phyloP scores from a whole-genome alignment of 2,329 filamentous ascomycete genomes.

The Zasmidium angulare region DNA sequence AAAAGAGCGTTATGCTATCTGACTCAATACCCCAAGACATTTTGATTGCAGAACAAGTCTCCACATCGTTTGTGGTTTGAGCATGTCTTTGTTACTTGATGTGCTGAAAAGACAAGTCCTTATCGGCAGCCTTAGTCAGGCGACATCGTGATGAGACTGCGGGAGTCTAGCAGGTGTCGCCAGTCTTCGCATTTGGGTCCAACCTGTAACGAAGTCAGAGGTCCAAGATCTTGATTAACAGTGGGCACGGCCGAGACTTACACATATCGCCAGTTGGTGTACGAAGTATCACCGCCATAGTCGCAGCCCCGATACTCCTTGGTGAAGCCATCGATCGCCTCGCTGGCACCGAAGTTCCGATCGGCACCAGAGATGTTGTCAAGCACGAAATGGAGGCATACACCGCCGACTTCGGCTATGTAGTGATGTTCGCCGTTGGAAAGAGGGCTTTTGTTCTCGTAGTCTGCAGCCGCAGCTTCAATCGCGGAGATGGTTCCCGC shows the following conservation, averaged over 20 bases:
- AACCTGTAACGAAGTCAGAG: background rate
- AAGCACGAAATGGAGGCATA: background rate
- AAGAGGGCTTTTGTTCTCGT: background rate
- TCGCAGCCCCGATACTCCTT: background rate
- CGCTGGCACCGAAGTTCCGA: background rate
- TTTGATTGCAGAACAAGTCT: no score
- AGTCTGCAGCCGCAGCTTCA: background rate
- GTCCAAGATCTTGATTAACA: background rate
- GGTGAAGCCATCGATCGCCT: background rate
- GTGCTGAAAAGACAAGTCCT: no score
- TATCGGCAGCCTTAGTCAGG: no score
- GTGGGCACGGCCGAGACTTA: background rate
- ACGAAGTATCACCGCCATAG: background rate
- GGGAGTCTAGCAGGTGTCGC: no score
- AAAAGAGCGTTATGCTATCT: background rate
- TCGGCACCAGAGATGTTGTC: background rate
- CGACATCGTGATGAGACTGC: no score
- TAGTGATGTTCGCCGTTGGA: background rate
- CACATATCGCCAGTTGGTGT: slow-evolving; percentile 1
- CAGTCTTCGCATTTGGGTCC: background rate
- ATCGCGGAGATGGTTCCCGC: background rate
- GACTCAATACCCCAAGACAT: no score
- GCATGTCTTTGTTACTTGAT: no score
- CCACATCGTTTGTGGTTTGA: no score
- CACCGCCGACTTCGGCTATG: background rate